A percentile compares a stretch with the other conserved stretches of the same genome.
phyloP scores from a whole-genome alignment of 805 yeast species.

The Pichia kluyveri region DNA sequence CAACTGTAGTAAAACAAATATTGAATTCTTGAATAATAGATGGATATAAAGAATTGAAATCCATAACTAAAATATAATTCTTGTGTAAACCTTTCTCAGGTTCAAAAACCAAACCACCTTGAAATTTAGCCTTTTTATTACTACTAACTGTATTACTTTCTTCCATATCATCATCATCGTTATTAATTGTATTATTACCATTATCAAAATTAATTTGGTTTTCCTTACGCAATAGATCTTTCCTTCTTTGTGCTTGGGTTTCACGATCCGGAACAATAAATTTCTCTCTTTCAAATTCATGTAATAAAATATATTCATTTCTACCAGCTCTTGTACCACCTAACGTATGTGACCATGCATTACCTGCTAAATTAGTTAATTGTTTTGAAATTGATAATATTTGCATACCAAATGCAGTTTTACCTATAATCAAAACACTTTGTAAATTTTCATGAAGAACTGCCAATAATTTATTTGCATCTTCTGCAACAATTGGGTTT shows the following conservation, averaged over 20 bases:
- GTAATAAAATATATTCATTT: slow-evolving; percentile 85
- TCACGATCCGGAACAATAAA: slow-evolving; percentile 75
- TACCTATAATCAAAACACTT: slow-evolving; percentile 64
- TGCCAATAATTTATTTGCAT: slow-evolving; percentile 56
- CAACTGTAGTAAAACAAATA: slow-evolving; percentile 94
- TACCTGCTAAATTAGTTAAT: slow-evolving; percentile 89
- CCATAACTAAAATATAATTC: slow-evolving; percentile 87
- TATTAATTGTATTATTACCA: neutral
- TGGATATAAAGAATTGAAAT: slow-evolving; percentile 94
- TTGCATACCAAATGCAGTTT: slow-evolving; percentile 74
- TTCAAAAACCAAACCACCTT: slow-evolving; percentile 75
- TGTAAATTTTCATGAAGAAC: slow-evolving; percentile 61
- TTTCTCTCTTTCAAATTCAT: slow-evolving; percentile 75
- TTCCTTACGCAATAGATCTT: slow-evolving; percentile 5
- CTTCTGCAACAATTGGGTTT: slow-evolving; percentile 55
- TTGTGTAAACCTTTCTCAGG: slow-evolving; percentile 94
- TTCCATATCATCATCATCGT: slow-evolving; percentile 27
- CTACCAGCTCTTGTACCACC: slow-evolving; percentile 95
- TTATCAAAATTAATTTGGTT: slow-evolving; percentile 15
- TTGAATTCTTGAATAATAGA: slow-evolving; percentile 95
- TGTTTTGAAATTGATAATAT: slow-evolving; percentile 84
- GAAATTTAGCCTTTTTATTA: slow-evolving; percentile 26
- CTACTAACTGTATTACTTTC: slow-evolving; percentile 39
- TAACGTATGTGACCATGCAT: slow-evolving; percentile 92
- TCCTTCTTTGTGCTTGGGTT: slow-evolving; percentile 28